These are phyloP conservation scores for Cladosporium sp. DNA, from an alignment of 2,329 filamentous ascomycete genomes.

Conservation along the genomic window DNA sequence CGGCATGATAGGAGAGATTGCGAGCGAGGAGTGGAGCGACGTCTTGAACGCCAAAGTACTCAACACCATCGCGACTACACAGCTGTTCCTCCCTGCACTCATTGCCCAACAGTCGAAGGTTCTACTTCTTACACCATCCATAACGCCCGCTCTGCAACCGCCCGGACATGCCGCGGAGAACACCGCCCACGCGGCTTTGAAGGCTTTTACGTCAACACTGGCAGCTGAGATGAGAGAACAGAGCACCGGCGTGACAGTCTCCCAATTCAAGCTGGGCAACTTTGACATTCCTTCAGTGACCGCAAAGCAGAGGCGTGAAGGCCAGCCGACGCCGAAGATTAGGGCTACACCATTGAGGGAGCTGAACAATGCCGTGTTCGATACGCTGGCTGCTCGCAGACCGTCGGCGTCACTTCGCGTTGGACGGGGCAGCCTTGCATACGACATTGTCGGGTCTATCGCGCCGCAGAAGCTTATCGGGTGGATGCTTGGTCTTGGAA, in stretches of 20 bases:
- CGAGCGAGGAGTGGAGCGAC: constrained; percentile 79
- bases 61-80: constrained; percentile 81
- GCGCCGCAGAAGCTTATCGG: constrained; percentile 73
- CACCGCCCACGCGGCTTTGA: constrained; percentile 78
- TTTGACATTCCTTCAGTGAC: constrained; percentile 74
- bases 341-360: constrained; percentile 63
- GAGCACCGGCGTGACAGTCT: constrained; percentile 62
- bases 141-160: constrained; percentile 73
- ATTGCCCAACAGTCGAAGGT: constrained; percentile 59
- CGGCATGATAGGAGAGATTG: constrained; percentile 79
- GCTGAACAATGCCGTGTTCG: constrained; percentile 84
- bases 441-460: constrained; percentile 80
- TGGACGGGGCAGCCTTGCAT: constrained; percentile 77
- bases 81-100: constrained; percentile 67
- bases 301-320: constrained; percentile 34
- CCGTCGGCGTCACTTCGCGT: constrained; percentile 66
- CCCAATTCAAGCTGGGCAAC: constrained; percentile 85
- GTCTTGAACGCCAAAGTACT: constrained; percentile 89
- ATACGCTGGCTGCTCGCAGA: constrained; percentile 68
- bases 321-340: constrained; percentile 31
- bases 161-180: constrained; percentile 84
- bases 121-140: constrained; percentile 72
- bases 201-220: constrained; percentile 77
- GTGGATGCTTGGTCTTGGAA: constrained; percentile 84
- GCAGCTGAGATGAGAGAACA: constrained; percentile 73